A percentile compares a stretch with the other conserved stretches of the same genome.
Evolutionary conservation across 768 basidiomycete genomes (phyloP).

Genomic region (Zangia roseola): DNA sequence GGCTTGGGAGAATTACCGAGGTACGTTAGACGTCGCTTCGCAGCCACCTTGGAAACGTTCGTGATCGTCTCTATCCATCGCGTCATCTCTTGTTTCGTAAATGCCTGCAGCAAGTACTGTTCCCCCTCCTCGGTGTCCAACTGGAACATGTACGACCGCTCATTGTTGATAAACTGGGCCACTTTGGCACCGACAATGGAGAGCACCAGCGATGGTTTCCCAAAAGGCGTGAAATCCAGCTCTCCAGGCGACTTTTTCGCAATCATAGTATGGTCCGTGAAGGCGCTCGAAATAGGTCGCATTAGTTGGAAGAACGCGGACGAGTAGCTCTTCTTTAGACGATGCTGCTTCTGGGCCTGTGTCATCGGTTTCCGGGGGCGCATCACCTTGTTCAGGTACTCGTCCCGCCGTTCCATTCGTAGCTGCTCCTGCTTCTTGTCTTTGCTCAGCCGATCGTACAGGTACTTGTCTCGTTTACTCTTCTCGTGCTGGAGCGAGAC

Average conservation of each 20-base stretch:
- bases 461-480: slow-evolving; percentile 69
- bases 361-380: slow-evolving; percentile 49
- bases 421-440: slow-evolving; percentile 78
- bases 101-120: slow-evolving; percentile 75
- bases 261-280: slow-evolving; percentile 55
- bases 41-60: slow-evolving; percentile 67
- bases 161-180: slow-evolving; percentile 71
- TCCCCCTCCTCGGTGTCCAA: slow-evolving; percentile 87
- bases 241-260: slow-evolving; percentile 65
- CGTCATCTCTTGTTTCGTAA: slow-evolving; percentile 66
- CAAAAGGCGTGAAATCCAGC: slow-evolving; percentile 68
- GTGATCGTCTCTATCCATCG: slow-evolving; percentile 78
- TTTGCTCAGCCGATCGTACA: slow-evolving; percentile 67
- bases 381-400: slow-evolving; percentile 75
- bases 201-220: slow-evolving; percentile 74
- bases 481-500: slow-evolving; percentile 75
- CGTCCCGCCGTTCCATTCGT: slow-evolving; percentile 70
- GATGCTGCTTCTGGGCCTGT: slow-evolving; percentile 66
- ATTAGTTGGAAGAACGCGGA: slow-evolving; percentile 80
- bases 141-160: slow-evolving; percentile 80
- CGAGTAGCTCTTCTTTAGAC: slow-evolving; percentile 87
- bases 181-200: slow-evolving; percentile 73
- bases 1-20: slow-evolving; percentile 75
- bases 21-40: slow-evolving; percentile 78
- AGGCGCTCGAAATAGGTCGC: slow-evolving; percentile 87